phyloP scores from a whole-genome alignment of 1,284 basidiomycete genomes.

The Apiotrichum domesticum region DNA sequence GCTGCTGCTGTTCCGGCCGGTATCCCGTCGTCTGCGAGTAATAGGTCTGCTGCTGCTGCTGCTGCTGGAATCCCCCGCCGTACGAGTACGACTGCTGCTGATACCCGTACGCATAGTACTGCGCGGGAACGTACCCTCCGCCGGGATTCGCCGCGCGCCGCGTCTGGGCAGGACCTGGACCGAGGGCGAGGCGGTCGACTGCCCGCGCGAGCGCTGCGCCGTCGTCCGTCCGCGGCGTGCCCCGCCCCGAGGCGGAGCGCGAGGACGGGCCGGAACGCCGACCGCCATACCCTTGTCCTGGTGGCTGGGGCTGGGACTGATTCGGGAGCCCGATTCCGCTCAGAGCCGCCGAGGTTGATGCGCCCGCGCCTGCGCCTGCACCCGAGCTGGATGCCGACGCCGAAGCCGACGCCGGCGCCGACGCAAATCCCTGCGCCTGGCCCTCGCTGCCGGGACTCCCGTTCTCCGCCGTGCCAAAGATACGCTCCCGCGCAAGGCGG shows the following conservation, averaged over 20 bases:
- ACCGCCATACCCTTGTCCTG: neutral
- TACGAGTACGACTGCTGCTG: neutral
- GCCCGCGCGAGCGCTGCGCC: slow-evolving; percentile 8
- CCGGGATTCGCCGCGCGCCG: neutral
- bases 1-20: neutral
- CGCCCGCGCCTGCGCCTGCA: neutral
- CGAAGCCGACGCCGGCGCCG: neutral
- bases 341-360: neutral
- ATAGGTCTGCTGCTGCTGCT: neutral
- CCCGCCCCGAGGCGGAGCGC: neutral
- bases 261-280: neutral
- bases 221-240: neutral
- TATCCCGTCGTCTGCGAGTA: neutral
- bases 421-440: neutral
- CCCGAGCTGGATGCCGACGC: neutral
- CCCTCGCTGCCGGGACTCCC: neutral
- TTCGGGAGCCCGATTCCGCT: neutral
- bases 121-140: neutral
- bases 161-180: neutral
- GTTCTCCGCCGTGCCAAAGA: slow-evolving; percentile 12
- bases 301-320: no score
- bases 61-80: neutral
- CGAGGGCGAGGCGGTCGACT: slow-evolving; percentile 3
- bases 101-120: neutral
- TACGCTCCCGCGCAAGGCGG: slow-evolving; percentile 18